phyloP scores from a whole-genome alignment of 2,329 filamentous ascomycete genomes.

The Penicillium sp. region DNA sequence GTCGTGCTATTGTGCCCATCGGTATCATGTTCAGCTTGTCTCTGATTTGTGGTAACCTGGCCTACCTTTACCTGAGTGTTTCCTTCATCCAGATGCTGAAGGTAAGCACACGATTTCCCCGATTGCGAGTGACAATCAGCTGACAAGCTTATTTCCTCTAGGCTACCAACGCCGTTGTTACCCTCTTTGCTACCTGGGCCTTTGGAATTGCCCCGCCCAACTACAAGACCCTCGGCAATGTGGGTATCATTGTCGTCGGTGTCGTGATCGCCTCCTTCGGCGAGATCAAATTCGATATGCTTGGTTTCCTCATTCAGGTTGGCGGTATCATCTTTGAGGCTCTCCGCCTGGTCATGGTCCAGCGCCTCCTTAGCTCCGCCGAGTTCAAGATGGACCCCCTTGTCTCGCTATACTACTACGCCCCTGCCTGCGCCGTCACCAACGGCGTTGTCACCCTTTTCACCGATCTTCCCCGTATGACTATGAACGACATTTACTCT shows the following conservation, averaged over 20 bases:
- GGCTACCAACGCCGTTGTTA: conserved; percentile 90
- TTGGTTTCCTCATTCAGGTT: conserved; percentile 64
- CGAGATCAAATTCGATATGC: conserved; percentile 76
- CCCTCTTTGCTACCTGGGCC: conserved; percentile 80
- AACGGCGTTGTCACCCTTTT: conserved; percentile 65
- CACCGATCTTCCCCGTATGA: conserved; percentile 60
- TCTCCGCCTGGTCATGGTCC: conserved; percentile 73
- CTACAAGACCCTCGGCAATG: conserved; percentile 80
- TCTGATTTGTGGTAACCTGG: conserved; percentile 93
- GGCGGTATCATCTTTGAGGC: conserved; percentile 74
- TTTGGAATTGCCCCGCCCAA: conserved; percentile 78
- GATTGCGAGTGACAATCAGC: neutral
- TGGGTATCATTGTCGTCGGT: conserved; percentile 88
- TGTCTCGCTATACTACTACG: conserved; percentile 84
- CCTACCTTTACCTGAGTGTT: conserved; percentile 91
- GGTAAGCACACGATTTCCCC: conserved; percentile 44
- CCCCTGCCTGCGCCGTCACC: conserved; percentile 72
- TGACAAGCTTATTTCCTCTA: conserved; percentile 31
- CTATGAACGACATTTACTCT: conserved; percentile 67
- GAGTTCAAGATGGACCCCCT: conserved; percentile 82
- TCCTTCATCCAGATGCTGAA: conserved; percentile 99
- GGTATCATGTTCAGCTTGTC: conserved; percentile 93
- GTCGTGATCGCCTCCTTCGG: conserved; percentile 90
- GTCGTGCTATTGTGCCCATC: conserved; percentile 84
- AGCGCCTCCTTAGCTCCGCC: conserved; percentile 67